Evolutionary conservation across 768 basidiomycete species (phyloP), one percentile per base, ranked within the genome.

Genomic region (Dentipellis sp.): DNA sequence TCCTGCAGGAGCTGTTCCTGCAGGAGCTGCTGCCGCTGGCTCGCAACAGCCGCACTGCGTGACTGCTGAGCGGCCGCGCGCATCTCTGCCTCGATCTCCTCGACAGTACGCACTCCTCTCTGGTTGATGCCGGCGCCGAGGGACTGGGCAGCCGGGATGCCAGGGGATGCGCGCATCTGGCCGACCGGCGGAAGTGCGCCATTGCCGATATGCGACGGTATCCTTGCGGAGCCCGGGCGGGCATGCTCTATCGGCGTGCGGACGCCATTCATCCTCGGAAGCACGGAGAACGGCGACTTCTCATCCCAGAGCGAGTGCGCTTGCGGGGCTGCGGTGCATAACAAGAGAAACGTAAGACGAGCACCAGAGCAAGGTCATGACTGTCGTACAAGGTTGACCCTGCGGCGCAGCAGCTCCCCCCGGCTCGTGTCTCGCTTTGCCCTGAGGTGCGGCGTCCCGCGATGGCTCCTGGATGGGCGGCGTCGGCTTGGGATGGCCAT

Each of bases 51-150:
- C 61, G 8, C 65, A 66, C 51, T 67, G 64, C 23, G 65, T 64
- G 2, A 58, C 61, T 29, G 81, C 80, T 19, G 75, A 76, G 53
- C 53, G 21, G 75, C 78, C 7, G 78, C 77, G n/a, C 77, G 76
- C 87, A 91, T 89, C 68, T 93, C 91, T 3, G 83, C 80, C 64
- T 93, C 91, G 57, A 93, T 84, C 61, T 93, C 91, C 61, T 88
- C 83, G 23, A 92, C 66, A 0, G 88, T 91, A 17, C 82, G 59
- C 52, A 46, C 52, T 8, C 52, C 55, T 6, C 55, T 54, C 23
- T 54, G 53, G 17, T 39, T 52, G 38, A 34, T 29, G 16, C 10
- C 40, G 17, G 61, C 54, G 11, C 47, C 45, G 23, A 75, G 75
- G 5, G 64, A 65, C 42, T 73, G 73, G 53, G 61, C 55, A 22